Evolutionary conservation across 208 protist species (phyloP), one percentile per base, ranked within the genome.

Genomic region (Vickermania spadyakhi): DNA sequence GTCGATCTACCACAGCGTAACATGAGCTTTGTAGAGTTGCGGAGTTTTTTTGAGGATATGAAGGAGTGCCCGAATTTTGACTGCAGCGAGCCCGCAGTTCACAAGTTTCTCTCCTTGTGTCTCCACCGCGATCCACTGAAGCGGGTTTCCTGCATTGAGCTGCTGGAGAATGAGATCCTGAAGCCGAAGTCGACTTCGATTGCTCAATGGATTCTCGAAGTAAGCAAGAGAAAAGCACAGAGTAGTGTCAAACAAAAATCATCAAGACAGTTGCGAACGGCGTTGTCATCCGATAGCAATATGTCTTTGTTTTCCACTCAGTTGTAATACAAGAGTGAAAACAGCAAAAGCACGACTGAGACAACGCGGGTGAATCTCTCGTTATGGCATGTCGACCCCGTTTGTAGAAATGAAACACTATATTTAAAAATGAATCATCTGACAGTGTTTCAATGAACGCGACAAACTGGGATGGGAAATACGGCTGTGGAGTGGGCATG

Each of bases 1-100:
- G 68, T 91, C 7, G 69, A 77, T 21, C 64, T 91, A 4, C 66
- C 74, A 14, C 77, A 90, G 60, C 68, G 77, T 31, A 42, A 58
- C 21, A 52, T 91, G 52, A 77, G 79, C 0, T 72, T 89, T 22
- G 72, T 75, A 0, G 78, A 84, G 61, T 68, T 93, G 73, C 77
- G 72, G n/a, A 79, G 89, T 18, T 84, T 73, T 51, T 93, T 89
- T 60, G 68, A 75, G 11, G 57, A 56, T 42, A 85, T 93, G 73
- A 41, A 60, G 13, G n/a, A 68, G 21, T 56, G 75, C 25, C 60
- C 86, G 13, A 62, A 68, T 27, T 75, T 93, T 54, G 66, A 86
- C 21, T 88, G 81, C 58, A 68, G 73, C 51, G 71, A 81, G 25
- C 65, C 72, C 2, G 65, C 61, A 0, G 76, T 93, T 31, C 27